Base-by-base conservation (phyloP, 257 asterid genomes). In the Fraxinus pennsylvanica region DNA sequence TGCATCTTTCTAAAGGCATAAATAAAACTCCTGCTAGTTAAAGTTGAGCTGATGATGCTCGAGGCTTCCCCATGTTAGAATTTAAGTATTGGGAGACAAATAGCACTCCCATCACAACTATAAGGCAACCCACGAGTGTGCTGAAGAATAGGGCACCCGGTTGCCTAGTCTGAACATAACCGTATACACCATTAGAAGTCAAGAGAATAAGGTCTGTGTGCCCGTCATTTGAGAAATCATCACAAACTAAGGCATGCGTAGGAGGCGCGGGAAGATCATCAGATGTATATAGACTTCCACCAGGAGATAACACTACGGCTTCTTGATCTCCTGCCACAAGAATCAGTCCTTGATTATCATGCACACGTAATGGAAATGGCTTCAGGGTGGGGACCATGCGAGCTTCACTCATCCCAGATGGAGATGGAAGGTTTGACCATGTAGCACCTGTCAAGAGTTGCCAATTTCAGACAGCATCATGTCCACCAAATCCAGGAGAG, bases 101-200 rank as follows among this genome's bases (percentile, higher is more conserved):
- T 22, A 96, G 84, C 82, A 93, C 97, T 50, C 90, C 98, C 99
- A 93, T 93, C 57, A 96, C 97, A 19, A 96, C 43, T 35, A 93
- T 85, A 74, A 93, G 97, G 88, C 99, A 96, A 43, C 99, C 97
- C 2, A 96, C 96, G 12, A 96, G 91, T 9, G 98, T 93, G 90
- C 97, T 92, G 82, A 96, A 96, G 92, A 96, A 96, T 70, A 96
- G 85, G 27, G 98, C 98, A 7, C 99, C 99, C 0, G 99, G 99
- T 84, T 96, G 98, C 85, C 99, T 88, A 22, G 98, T 92, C 84
- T 96, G 99, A 41, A 92, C 97, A 79, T 93, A 96, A 59, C 98
- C 98, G 36, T 93, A 93, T 21, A 92, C 96, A 35, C 99, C 99
- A 59, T 81, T 87, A 17, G 96, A 87, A 72, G 97, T 90, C 79